A percentile compares a stretch with the other conserved stretches of the same genome.
phyloP scores from a whole-genome alignment of 306 rosid genomes.

The Corylus heterophylla region DNA sequence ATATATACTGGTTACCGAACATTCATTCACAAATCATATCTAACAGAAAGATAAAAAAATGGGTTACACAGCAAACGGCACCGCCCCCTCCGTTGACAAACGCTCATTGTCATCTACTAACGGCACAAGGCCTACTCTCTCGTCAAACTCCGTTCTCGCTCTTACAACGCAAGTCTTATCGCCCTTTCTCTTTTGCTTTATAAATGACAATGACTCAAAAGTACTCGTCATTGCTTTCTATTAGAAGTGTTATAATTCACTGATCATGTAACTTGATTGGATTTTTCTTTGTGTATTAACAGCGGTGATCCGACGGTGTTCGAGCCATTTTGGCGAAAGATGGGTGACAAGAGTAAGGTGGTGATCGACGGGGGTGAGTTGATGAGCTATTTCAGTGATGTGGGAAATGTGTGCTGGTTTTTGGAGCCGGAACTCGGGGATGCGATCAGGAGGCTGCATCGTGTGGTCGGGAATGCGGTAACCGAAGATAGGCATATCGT shows the following conservation, averaged over 20 bases:
- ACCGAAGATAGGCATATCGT: slow-evolving; percentile 48
- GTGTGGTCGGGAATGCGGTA: slow-evolving; percentile 59
- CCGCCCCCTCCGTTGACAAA: slow-evolving; percentile 17
- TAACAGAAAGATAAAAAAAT: not conserved
- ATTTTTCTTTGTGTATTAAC: slow-evolving; percentile 1
- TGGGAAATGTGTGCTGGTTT: slow-evolving; percentile 55
- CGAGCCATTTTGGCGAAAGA: slow-evolving; percentile 50
- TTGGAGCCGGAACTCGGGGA: slow-evolving; percentile 51
- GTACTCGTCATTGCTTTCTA: too few relatives aligned
- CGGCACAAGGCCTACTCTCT: slow-evolving; percentile 2
- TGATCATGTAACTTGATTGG: too few relatives aligned
- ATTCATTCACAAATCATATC: not conserved
- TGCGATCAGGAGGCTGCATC: slow-evolving; percentile 51
- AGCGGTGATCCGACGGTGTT: slow-evolving; percentile 71
- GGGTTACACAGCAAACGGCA: slow-evolving; percentile 26
- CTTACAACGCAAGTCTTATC: slow-evolving; percentile 46
- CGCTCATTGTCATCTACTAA: slow-evolving; percentile 11
- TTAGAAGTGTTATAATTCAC: too few relatives aligned
- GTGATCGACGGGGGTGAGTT: slow-evolving; percentile 55
- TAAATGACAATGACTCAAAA: not conserved
- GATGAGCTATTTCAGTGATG: slow-evolving; percentile 57
- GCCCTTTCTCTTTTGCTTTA: too few relatives aligned
- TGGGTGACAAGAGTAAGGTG: slow-evolving; percentile 53
- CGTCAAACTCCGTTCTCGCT: slow-evolving; percentile 28
- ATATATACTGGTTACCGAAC: too few relatives aligned